Conservation (phyloP, 2,329 filamentous ascomycete species). For the Lachnum nothofagi region DNA sequence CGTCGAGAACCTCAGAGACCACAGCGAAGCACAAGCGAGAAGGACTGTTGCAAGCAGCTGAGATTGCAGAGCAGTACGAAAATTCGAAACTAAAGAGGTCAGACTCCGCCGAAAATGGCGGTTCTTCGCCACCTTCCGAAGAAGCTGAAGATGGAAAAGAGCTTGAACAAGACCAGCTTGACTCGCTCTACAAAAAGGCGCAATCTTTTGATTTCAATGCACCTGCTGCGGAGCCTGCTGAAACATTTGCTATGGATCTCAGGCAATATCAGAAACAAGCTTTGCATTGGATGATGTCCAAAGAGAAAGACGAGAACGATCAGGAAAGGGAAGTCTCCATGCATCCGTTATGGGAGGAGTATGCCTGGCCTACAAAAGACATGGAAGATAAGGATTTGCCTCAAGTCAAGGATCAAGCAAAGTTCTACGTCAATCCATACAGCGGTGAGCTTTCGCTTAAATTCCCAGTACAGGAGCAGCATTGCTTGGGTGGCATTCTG, state of each 20-base stretch:
- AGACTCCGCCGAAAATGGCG: constrained; percentile 14
- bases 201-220: constrained; percentile 95
- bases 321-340: constrained; percentile 70
- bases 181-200: constrained; percentile 88
- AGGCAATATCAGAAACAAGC: constrained; percentile 95
- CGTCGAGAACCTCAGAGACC: constrained; percentile 66
- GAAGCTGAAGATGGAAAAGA: constrained; percentile 78
- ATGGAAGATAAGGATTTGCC: constrained; percentile 75
- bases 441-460: constrained; percentile 88
- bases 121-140: constrained; percentile 48
- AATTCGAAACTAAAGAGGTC: constrained; percentile 44
- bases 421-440: constrained; percentile 95
- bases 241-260: constrained; percentile 75
- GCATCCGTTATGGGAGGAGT: constrained; percentile 97
- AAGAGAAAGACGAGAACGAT: constrained; percentile 75
- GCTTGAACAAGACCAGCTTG: constrained; percentile 90
- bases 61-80: constrained; percentile 74
- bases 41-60: constrained; percentile 78
- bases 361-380: constrained; percentile 81
- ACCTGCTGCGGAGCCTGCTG: constrained; percentile 75
- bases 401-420: constrained; percentile 56
- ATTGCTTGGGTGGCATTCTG: constrained; percentile 86
- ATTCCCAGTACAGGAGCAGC: constrained; percentile 89
- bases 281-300: constrained; percentile 90
- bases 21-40: constrained; percentile 77